Conservation (phyloP, 176 grass and related monocot species). For the Aegilops longissima region DNA sequence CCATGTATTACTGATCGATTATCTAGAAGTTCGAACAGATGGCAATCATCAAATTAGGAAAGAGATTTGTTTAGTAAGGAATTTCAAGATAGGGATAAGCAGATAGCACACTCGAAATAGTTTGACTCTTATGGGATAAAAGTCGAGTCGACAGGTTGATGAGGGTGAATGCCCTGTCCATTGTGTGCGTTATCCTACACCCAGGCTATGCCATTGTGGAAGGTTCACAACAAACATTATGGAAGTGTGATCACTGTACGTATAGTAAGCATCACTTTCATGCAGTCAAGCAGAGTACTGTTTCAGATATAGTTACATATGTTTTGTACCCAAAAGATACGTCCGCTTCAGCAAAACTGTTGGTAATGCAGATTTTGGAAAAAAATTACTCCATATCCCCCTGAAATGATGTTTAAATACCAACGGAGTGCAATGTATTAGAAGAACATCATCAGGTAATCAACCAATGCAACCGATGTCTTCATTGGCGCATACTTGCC, state of each 20-base stretch:
- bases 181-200: not conserved
- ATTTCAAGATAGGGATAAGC: not conserved
- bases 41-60: not conserved
- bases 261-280: not conserved
- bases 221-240: not conserved
- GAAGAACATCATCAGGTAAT: not conserved
- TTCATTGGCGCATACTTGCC: not conserved
- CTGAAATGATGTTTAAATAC: constrained; percentile 1
- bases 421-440: not conserved
- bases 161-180: not conserved
- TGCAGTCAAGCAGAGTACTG: not conserved
- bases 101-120: not conserved
- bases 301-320: not conserved
- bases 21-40: constrained; percentile 8
- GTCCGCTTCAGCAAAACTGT: not conserved
- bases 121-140: constrained; percentile 1
- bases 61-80: not conserved
- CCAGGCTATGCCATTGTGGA: not conserved
- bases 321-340: not conserved
- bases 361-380: not conserved
- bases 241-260: not conserved
- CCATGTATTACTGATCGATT: not conserved
- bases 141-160: not conserved
- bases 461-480: not conserved
- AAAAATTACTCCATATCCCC: not conserved